Percentiles rank a stretch among this genome's conserved stretches.
phyloP scores from a whole-genome alignment of 2,329 filamentous ascomycete species.

The Fusarium hostae region DNA sequence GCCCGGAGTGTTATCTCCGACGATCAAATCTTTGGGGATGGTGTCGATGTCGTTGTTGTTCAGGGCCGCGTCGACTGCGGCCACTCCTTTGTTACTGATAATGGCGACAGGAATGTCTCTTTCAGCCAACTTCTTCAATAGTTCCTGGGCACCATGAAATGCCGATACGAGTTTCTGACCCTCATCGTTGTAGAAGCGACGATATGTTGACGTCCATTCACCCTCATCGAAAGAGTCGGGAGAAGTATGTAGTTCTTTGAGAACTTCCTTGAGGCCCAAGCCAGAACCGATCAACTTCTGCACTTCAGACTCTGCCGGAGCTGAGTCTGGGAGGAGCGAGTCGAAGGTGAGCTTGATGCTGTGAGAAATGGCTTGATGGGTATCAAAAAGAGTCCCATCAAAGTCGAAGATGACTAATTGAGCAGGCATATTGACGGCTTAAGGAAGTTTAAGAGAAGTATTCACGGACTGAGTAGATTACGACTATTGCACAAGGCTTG shows the following conservation, averaged over 20 bases:
- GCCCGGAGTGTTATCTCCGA: slow-evolving; percentile 10
- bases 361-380: slow-evolving; percentile 11
- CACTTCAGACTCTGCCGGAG: neutral
- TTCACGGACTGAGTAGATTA: neutral
- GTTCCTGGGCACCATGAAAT: neutral
- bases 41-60: neutral
- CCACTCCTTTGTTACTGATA: slow-evolving; percentile 3
- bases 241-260: neutral
- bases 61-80: neutral
- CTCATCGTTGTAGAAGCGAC: slow-evolving; percentile 5
- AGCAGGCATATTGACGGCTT: neutral
- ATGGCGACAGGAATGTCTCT: accelerated
- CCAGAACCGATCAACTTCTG: neutral
- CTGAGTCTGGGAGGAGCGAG: neutral
- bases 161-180: neutral
- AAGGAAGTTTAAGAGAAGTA: accelerated
- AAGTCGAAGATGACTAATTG: slow-evolving; percentile 17
- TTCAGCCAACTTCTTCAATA: accelerated
- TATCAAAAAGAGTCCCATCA: slow-evolving; percentile 12
- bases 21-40: neutral
- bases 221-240: neutral
- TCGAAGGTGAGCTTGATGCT: slow-evolving; percentile 10
- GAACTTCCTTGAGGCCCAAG: neutral
- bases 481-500: accelerated
- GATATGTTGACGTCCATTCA: slow-evolving; percentile 1